Conservation (phyloP, 352 stramenopile species). For the Pythium grandisporangium region DNA sequence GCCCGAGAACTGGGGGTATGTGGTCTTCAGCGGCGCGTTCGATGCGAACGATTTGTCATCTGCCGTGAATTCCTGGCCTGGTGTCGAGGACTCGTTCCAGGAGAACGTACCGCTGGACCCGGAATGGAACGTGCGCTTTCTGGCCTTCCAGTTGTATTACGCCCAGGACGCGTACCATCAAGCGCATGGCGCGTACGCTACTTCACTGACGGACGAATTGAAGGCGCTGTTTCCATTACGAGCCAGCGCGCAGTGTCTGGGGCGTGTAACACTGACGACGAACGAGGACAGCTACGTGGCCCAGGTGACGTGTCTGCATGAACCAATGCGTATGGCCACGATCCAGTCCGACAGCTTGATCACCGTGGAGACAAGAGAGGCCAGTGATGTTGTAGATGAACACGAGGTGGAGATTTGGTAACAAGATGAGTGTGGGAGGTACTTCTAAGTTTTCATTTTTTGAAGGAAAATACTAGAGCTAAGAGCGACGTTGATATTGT, state of each 20-base stretch:
- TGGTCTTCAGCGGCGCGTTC: slow-evolving; percentile 70
- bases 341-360: slow-evolving; percentile 11
- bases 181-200: slow-evolving; percentile 18
- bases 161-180: slow-evolving; percentile 36
- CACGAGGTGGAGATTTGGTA: background rate
- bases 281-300: slow-evolving; percentile 8
- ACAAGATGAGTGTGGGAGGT: background rate
- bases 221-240: slow-evolving; percentile 23
- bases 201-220: slow-evolving; percentile 14
- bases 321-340: background rate
- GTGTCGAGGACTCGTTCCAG: too few species aligned
- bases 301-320: background rate
- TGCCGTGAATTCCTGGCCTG: too few species aligned
- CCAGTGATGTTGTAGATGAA: background rate
- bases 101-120: slow-evolving; percentile 21
- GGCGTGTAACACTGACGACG: too few species aligned
- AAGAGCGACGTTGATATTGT: too few species aligned
- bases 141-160: slow-evolving; percentile 62
- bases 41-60: too few species aligned
- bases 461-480: too few species aligned
- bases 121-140: slow-evolving; percentile 36
- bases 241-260: too few species aligned
- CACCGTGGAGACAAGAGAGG: background rate
- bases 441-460: too few species aligned
- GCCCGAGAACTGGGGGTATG: slow-evolving; percentile 85